Conservation (phyloP, 2,329 filamentous ascomycete species). For the Stagonosporopsis tanaceti region DNA sequence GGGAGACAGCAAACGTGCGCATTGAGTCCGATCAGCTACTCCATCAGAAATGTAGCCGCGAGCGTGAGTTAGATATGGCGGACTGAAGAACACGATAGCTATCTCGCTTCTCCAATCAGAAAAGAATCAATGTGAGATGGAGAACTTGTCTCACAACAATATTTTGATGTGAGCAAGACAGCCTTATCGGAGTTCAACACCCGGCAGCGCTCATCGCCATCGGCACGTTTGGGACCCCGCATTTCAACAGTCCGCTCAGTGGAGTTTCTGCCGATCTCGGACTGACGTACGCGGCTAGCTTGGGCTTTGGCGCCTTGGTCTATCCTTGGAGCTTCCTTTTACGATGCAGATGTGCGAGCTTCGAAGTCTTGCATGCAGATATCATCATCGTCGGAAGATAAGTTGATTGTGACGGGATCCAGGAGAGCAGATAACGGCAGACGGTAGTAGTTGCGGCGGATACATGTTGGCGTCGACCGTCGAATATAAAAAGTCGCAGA, state of each 20-base stretch:
- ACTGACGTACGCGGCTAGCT: not conserved
- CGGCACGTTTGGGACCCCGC: conserved; percentile 9
- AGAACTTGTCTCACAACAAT: not conserved
- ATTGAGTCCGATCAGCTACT: not conserved
- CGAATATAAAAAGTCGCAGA: conserved; percentile 1
- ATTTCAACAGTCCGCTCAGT: conserved; percentile 4
- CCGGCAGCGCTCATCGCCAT: conserved; percentile 2
- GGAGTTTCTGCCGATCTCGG: conserved; percentile 10
- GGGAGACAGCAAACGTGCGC: conserved; percentile 7
- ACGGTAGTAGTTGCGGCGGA: not conserved
- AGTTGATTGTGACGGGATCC: conserved; percentile 1
- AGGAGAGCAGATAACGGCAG: conserved; percentile 22
- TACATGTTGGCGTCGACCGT: not conserved
- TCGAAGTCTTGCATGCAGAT: conserved; percentile 21
- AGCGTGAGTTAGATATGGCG: too few species aligned
- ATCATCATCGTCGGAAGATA: conserved; percentile 19
- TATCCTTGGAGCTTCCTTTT: conserved; percentile 28
- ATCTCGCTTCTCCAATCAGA: not conserved
- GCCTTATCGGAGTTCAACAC: not conserved
- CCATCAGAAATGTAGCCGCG: not conserved
- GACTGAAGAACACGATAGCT: not conserved
- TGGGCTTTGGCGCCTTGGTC: conserved; percentile 12
- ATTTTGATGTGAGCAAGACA: not conserved
- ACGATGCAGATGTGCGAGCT: conserved; percentile 20
- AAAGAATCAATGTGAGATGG: too few species aligned